A percentile compares a stretch with the other conserved stretches of the same genome.
These are phyloP conservation scores for Golubevia pallescens DNA, from an alignment of 1,284 basidiomycete genomes.

Conservation along the genomic window DNA sequence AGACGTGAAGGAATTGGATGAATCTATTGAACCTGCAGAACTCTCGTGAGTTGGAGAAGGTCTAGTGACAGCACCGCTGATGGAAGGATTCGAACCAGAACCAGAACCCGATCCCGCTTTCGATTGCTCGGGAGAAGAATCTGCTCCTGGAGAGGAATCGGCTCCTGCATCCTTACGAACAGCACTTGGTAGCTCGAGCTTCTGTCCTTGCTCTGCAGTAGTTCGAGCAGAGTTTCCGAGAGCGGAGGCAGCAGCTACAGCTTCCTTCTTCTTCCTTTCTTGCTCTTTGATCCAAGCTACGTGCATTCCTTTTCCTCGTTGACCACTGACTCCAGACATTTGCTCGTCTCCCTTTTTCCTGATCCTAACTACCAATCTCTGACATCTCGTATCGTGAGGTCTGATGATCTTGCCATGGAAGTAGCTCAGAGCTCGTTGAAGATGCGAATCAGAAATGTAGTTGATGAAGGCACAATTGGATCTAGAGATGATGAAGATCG, in stretches of 20 bases:
- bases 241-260: constrained; percentile 1
- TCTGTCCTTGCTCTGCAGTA: constrained; percentile 36
- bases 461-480: constrained; percentile 63
- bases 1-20: constrained; percentile 43
- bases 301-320: constrained; percentile 57
- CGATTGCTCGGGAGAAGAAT: no score
- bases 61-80: constrained; percentile 64
- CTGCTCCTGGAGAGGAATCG: no score
- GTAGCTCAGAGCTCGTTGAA: constrained; percentile 41
- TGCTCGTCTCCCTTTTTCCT: constrained; percentile 59
- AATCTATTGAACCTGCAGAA: constrained; percentile 2
- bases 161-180: constrained; percentile 7
- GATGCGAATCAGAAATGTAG: constrained; percentile 33
- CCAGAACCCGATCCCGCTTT: constrained; percentile 60
- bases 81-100: constrained; percentile 71
- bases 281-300: constrained; percentile 69
- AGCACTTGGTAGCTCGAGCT: constrained; percentile 11
- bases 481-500: constrained; percentile 61
- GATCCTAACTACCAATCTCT: constrained; percentile 50
- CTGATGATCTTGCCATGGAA: constrained; percentile 51
- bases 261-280: constrained; percentile 32
- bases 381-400: constrained; percentile 34
- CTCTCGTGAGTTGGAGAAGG: background rate
- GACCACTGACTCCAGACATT: constrained; percentile 57
- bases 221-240: background rate